Conservation (phyloP, 2,329 filamentous ascomycete species). For the Knufia petricola region DNA sequence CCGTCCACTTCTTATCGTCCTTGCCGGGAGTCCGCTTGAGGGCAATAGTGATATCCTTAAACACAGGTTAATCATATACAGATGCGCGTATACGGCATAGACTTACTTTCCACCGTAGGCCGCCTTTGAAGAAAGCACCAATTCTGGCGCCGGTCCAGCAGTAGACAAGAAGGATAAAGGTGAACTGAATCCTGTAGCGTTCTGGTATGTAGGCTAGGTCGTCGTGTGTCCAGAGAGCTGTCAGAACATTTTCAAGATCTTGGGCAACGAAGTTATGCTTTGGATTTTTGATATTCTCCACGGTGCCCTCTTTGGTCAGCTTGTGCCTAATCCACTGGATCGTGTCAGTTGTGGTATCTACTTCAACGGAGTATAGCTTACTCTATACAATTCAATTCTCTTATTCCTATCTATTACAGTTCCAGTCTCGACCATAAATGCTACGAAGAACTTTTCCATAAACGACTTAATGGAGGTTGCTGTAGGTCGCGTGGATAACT, state of each 20-base stretch:
- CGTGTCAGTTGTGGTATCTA: too few species aligned
- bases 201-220: slow-evolving; percentile 15
- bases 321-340: too few species aligned
- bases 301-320: not conserved
- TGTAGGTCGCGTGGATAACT: not conserved
- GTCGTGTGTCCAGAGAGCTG: slow-evolving; percentile 14
- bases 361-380: too few species aligned
- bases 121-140: slow-evolving; percentile 13
- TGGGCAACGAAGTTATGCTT: not conserved
- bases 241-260: slow-evolving; percentile 11
- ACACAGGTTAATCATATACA: not conserved
- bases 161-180: slow-evolving; percentile 14
- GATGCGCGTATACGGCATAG: slow-evolving; percentile 6
- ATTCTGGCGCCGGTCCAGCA: slow-evolving; percentile 17
- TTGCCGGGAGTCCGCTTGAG: slow-evolving; percentile 8
- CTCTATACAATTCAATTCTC: too few species aligned
- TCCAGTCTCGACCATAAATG: too few species aligned
- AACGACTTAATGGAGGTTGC: not conserved
- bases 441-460: too few species aligned
- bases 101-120: not conserved
- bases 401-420: too few species aligned
- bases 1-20: slow-evolving; percentile 10
- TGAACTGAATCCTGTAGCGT: slow-evolving; percentile 12
- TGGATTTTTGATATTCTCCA: not conserved
- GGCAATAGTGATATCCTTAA: slow-evolving; percentile 12